Conservation (phyloP, 192 early-diverging fungal species). For the Glomus cerebriforme region DNA sequence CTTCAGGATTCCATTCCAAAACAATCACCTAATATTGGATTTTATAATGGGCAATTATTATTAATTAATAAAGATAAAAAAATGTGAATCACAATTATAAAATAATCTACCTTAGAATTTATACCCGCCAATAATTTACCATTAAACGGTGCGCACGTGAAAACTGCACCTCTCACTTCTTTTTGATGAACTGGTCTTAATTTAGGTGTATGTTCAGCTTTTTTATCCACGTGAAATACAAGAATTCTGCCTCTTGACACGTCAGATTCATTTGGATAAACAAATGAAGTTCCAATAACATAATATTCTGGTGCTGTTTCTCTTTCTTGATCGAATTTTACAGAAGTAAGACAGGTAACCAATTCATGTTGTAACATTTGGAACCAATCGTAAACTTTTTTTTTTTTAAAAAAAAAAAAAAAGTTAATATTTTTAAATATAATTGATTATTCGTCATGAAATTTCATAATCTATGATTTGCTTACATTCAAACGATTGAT, state of each 20-base stretch:
- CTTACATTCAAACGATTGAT: conserved; percentile 73
- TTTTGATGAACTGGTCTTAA: conserved; percentile 54
- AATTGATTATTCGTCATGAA: background rate
- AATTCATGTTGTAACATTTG: conserved; percentile 35
- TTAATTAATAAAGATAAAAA: background rate
- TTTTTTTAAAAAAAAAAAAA: background rate
- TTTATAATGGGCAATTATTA: too few species aligned
- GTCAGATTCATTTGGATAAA: conserved; percentile 60
- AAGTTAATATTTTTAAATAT: background rate
- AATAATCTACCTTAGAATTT: conserved; percentile 57
- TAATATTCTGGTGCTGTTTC: conserved; percentile 53
- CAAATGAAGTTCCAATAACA: conserved; percentile 75
- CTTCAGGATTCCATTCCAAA: conserved; percentile 29
- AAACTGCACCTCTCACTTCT: conserved; percentile 67
- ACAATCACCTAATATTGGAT: conserved; percentile 32
- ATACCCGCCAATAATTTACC: conserved; percentile 68
- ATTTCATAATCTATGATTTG: background rate
- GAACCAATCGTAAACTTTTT: conserved; percentile 16
- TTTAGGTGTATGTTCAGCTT: conserved; percentile 45
- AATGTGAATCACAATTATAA: background rate
- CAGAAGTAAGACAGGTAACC: conserved; percentile 46
- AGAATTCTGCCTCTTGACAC: conserved; percentile 74
- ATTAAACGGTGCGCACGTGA: conserved; percentile 57
- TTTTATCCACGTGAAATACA: conserved; percentile 43
- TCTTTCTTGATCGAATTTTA: conserved; percentile 37